Base-by-base conservation (phyloP, 2,329 filamentous ascomycete species). In the Rasamsonia emersonii region DNA sequence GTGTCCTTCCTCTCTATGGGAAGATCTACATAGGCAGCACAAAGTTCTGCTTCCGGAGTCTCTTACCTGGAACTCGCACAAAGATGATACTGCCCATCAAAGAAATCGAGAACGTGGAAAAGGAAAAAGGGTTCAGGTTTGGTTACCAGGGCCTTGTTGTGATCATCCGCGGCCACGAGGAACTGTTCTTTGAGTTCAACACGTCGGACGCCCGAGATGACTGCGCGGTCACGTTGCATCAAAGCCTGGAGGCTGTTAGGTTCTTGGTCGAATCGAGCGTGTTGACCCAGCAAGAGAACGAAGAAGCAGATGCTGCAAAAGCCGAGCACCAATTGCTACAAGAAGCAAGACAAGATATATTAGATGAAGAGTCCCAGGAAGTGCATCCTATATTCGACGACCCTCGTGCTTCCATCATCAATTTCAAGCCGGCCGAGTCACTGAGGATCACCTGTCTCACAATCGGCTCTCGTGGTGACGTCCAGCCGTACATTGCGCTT, bases 401-500 rank as follows among this genome's bases (percentile, higher is more conserved):
- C 47, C 79, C 84, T 6, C 78, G 80, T 43, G 83, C 85, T 4
- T 94, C 88, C 0, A 82, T 94, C 36, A 71, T 94, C 41, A 86
- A 91, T 44, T 93, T 95, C 63, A 94, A 93, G 58, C 89, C 91
- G 0, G 63, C 76, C 2, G 71, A 84, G 45, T 68, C 88, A 2
- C 65, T 98, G 53, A 79, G 71, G 13, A 82, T 98, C 38, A 94
- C 89, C 2, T 98, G 91, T 53, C 66, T 98, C 21, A 98, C 91
- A 0, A 98, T 98, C 41, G 91, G 91, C 10, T 95, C 89, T 9
- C 75, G 91, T 37, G 91, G 91, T 15, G 91, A 98, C 53, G 89
- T 98, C 3, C 91, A 98, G 55, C 91, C 91, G 1, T 98, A 96
- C 54, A 96, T 98, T 54, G 86, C 91, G 0, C 68, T 98, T 1